A percentile compares a stretch with the other conserved stretches of the same genome.
Evolutionary conservation across 2,329 filamentous ascomycete genomes (phyloP).

Genomic region (Colletotrichum tamarilloi): DNA sequence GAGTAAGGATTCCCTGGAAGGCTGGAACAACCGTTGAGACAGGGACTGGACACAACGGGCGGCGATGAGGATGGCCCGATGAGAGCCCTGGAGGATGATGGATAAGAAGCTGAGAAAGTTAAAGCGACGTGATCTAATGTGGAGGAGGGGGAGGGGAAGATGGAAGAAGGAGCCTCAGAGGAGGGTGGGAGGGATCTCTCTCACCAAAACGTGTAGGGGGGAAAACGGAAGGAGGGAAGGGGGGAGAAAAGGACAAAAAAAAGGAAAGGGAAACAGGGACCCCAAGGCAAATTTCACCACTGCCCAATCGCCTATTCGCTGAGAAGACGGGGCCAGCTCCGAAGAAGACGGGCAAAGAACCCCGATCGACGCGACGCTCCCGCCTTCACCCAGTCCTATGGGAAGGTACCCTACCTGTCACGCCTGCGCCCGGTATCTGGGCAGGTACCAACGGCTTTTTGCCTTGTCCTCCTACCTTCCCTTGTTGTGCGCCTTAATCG

Average conservation of each 20-base stretch:
- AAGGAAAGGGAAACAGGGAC: background rate
- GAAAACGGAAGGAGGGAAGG: background rate
- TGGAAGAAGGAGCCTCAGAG: background rate
- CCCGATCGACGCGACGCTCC: background rate
- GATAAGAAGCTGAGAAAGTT: background rate
- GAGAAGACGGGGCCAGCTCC: background rate
- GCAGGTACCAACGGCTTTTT: no score
- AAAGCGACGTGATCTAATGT: background rate
- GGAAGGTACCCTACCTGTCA: background rate
- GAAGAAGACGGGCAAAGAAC: background rate
- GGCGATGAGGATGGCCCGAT: background rate
- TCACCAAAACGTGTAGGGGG: background rate
- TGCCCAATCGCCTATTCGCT: background rate
- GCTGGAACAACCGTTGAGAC: slow-evolving; percentile 21
- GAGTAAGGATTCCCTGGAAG: background rate
- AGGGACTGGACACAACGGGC: background rate
- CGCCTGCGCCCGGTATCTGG: no score
- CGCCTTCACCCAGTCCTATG: background rate
- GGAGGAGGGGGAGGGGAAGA: background rate
- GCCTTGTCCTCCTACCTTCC: no score
- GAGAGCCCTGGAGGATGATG: background rate
- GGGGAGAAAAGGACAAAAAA: background rate
- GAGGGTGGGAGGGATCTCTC: background rate
- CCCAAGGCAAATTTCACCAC: background rate
- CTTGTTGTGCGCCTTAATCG: no score